Evolutionary conservation across 2,329 filamentous ascomycete species (phyloP), one percentile per base, ranked within the genome.

Genomic region (Fragosphaeria purpurea): DNA sequence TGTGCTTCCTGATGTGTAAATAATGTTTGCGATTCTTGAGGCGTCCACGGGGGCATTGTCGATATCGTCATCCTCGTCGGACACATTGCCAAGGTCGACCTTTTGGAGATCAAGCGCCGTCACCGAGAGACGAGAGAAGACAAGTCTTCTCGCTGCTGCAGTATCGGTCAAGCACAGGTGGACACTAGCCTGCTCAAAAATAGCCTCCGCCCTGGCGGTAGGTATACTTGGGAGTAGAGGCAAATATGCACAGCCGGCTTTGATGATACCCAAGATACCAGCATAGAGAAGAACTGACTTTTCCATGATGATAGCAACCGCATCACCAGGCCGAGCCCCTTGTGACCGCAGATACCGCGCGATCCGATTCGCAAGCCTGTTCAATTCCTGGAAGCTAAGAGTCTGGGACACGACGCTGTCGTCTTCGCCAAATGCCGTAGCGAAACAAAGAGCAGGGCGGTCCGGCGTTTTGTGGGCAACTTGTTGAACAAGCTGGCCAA

Each of bases 1-100:
- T 1, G 88, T 94, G 40, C 84, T 91, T 4, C 89, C 89, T 31
- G 86, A 89, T 0, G 87, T 94, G 63, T 86, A 94, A 1, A 94
- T 82, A 13, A 86, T 79, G 61, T 94, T 94, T 6, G 86, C 83
- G 3, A 86, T 62, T 11, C 80, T 69, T 1, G 73, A 69, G 0
- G 70, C 67, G 44, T 75, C 62, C 4, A 70, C 64, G 0, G 59
- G 45, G 1, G 70, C 62, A 2, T 61, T 51, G 41, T 6, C 12
- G 2, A n/a, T 33, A 1, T 71, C 56, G 42, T 79, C 50, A 35
- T 6, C 54, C 38, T 2, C 50, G 37, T 31, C 54, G 8, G 30
- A 49, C 13, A 6, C 42, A 1, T 4, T 2, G 12, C 9, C 33
- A 43, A 72, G 51, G 0, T 56, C 34, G 1, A 55, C 45, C 2